Evolutionary conservation across 768 basidiomycete genomes (phyloP).

Genomic region (Boletus pseudo-olivaceus): DNA sequence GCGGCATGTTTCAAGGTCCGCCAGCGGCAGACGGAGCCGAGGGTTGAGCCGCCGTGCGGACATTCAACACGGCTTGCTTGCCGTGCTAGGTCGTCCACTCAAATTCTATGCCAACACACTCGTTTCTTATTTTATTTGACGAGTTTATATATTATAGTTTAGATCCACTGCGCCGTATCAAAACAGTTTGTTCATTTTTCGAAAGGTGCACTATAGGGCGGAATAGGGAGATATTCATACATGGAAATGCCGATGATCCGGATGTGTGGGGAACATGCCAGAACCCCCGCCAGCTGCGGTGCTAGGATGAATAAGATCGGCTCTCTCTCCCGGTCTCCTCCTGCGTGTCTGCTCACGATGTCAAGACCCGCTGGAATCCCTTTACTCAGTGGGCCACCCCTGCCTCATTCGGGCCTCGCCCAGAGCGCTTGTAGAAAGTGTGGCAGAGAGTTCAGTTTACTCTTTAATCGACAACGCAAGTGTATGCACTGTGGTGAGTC

Average conservation of each 20-base stretch:
- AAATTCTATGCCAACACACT: too few relatives aligned
- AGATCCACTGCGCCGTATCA: too few relatives aligned
- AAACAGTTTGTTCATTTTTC: too few relatives aligned
- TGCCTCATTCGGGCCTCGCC: conserved; percentile 29
- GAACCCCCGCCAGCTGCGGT: background rate
- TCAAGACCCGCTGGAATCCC: conserved; percentile 50
- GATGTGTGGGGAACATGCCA: conserved; percentile 6
- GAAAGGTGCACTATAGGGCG: too few relatives aligned
- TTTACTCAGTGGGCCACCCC: conserved; percentile 66
- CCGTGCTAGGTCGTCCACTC: too few relatives aligned
- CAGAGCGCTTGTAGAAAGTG: conserved; percentile 59
- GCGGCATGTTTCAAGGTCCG: background rate
- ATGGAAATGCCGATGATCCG: conserved; percentile 18
- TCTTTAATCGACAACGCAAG: conserved; percentile 59
- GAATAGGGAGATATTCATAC: background rate
- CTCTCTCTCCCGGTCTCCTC: background rate
- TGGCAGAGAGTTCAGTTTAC: conserved; percentile 65
- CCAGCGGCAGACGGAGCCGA: background rate
- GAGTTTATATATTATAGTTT: too few relatives aligned
- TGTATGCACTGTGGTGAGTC: conserved; percentile 75
- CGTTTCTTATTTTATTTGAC: too few relatives aligned
- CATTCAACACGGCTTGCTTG: background rate
- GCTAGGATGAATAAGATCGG: background rate
- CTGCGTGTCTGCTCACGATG: conserved; percentile 5
- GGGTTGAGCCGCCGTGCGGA: background rate